phyloP scores from a whole-genome alignment of 2,329 filamentous ascomycete genomes.

The Xylaria sp. region DNA sequence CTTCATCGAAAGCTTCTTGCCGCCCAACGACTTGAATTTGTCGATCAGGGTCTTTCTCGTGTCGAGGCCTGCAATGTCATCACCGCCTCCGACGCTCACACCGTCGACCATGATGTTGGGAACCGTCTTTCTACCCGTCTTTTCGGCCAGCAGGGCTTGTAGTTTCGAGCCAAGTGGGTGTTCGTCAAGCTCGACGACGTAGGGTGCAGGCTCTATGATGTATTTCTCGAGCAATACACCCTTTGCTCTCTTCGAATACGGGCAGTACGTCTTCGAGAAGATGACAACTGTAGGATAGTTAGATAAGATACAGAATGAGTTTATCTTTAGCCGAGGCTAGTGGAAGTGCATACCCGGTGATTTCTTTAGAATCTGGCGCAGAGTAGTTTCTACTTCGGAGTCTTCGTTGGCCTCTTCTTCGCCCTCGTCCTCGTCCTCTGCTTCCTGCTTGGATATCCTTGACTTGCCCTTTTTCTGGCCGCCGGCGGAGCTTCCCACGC shows the following conservation, averaged over 20 bases:
- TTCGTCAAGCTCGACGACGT: conserved; percentile 87
- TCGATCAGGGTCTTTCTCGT: conserved; percentile 67
- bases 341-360: conserved; percentile 69
- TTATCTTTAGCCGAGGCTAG: neutral
- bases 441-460: conserved; percentile 53
- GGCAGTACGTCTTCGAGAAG: conserved; percentile 95
- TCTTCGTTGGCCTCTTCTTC: conserved; percentile 62
- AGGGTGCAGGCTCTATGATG: conserved; percentile 78
- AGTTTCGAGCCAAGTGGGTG: conserved; percentile 76
- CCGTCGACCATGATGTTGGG: conserved; percentile 91
- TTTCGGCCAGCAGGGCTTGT: conserved; percentile 72
- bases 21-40: conserved; percentile 75
- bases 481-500: conserved; percentile 62
- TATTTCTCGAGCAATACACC: conserved; percentile 83
- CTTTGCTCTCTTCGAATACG: conserved; percentile 84
- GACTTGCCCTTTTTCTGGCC: conserved; percentile 55
- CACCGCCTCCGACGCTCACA: conserved; percentile 86
- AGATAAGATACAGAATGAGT: neutral
- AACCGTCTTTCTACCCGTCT: conserved; percentile 83
- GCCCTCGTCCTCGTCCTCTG: conserved; percentile 41
- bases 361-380: conserved; percentile 81
- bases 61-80: conserved; percentile 80
- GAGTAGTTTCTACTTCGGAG: conserved; percentile 69
- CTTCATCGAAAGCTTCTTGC: conserved; percentile 51
- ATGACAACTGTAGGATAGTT: conserved; percentile 72